Conservation (phyloP, 2,329 filamentous ascomycete species). For the Diaporthe eres region DNA sequence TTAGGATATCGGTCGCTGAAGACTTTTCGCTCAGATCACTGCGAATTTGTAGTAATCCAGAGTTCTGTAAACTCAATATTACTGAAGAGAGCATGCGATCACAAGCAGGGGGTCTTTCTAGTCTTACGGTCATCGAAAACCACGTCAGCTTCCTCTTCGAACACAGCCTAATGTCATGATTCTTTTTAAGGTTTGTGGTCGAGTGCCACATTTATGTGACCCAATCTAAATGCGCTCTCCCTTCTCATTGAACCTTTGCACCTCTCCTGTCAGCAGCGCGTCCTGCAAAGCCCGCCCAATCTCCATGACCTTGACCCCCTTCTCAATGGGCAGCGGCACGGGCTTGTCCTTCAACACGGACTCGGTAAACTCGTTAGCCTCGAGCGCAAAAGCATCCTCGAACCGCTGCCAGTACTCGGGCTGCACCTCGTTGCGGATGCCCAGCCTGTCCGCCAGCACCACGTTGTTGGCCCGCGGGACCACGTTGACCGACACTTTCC, state of each 20-base stretch:
- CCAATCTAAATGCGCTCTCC: background rate
- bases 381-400: slow-evolving; percentile 72
- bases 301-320: slow-evolving; percentile 70
- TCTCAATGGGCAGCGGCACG: slow-evolving; percentile 68
- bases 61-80: background rate
- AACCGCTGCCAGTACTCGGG: slow-evolving; percentile 75
- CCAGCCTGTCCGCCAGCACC: slow-evolving; percentile 59
- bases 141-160: too few relatives aligned
- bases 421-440: slow-evolving; percentile 72
- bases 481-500: slow-evolving; percentile 73
- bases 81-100: too few relatives aligned
- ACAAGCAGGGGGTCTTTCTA: background rate
- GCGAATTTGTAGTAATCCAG: background rate
- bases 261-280: slow-evolving; percentile 27
- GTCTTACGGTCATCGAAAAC: background rate
- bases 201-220: too few relatives aligned
- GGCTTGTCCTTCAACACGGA: slow-evolving; percentile 68
- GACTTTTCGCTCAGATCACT: background rate
- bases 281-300: slow-evolving; percentile 74
- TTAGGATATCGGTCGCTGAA: background rate
- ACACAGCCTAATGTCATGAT: background rate
- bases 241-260: background rate
- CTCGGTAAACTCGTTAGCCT: slow-evolving; percentile 74
- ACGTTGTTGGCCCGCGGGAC: slow-evolving; percentile 68
- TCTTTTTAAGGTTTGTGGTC: background rate